phyloP scores from a whole-genome alignment of 148 eudicot genomes.

The Diospyros lotus region DNA sequence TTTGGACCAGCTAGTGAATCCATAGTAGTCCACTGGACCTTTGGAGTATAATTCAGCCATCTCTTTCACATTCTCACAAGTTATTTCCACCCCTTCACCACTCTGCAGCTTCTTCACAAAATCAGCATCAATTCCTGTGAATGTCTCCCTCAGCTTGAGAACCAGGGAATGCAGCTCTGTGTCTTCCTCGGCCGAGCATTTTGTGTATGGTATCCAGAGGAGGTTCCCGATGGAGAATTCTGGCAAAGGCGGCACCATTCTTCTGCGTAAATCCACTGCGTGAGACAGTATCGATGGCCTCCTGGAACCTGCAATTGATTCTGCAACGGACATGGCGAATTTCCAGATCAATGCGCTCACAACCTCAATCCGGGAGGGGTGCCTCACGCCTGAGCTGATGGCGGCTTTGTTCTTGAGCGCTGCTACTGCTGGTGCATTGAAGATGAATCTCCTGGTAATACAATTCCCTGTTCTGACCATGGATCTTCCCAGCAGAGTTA shows the following conservation, averaged over 20 bases:
- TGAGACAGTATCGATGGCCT: slow-evolving; percentile 18
- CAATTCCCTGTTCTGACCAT: slow-evolving; percentile 16
- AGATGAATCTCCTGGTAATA: slow-evolving; percentile 13
- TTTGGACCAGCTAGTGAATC: slow-evolving; percentile 22
- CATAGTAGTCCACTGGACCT: slow-evolving; percentile 18
- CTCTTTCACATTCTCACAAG: slow-evolving; percentile 14
- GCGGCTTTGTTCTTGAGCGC: slow-evolving; percentile 12
- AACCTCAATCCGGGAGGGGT: slow-evolving; percentile 20
- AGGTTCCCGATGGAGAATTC: slow-evolving; percentile 19
- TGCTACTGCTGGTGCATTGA: slow-evolving; percentile 8
- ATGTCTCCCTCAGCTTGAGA: slow-evolving; percentile 15
- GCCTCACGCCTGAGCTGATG: not conserved
- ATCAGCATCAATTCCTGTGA: slow-evolving; percentile 6
- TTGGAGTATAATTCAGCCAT: slow-evolving; percentile 11
- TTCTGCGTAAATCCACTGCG: slow-evolving; percentile 19
- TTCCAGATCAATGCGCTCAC: slow-evolving; percentile 23
- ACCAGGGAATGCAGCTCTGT: slow-evolving; percentile 13
- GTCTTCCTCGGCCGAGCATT: slow-evolving; percentile 4
- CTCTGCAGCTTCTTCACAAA: slow-evolving; percentile 9
- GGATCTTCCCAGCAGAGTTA: slow-evolving; percentile 10
- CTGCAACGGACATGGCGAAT: slow-evolving; percentile 9
- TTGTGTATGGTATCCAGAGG: slow-evolving; percentile 18
- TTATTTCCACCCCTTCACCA: slow-evolving; percentile 11
- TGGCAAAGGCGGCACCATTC: slow-evolving; percentile 15
- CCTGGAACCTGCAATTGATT: not conserved